Percentiles rank a stretch among this genome's conserved stretches.
Conservation (phyloP, 1,284 basidiomycete genomes). For the Rhodotorula sp. region DNA sequence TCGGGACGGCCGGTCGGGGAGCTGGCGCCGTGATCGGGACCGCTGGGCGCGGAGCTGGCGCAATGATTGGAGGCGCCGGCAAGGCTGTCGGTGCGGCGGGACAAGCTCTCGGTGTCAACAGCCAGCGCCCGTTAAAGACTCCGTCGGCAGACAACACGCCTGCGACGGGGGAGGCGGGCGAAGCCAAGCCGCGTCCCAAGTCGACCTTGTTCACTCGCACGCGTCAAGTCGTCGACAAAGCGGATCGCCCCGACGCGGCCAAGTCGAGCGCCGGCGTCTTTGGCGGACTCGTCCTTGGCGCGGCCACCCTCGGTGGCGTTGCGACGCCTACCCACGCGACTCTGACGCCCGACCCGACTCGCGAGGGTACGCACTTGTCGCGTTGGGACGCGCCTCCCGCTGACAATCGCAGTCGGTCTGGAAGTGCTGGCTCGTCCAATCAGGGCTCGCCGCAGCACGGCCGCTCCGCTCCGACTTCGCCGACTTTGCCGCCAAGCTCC, state of each 20-base stretch:
- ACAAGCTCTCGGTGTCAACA: slow-evolving; percentile 4
- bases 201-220: slow-evolving; percentile 9
- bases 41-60: slow-evolving; percentile 16
- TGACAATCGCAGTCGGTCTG: slow-evolving; percentile 1
- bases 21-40: slow-evolving; percentile 26
- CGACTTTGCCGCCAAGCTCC: slow-evolving; percentile 18
- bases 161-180: slow-evolving; percentile 3
- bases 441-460: slow-evolving; percentile 19
- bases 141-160: slow-evolving; percentile 11
- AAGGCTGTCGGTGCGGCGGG: slow-evolving; percentile 11
- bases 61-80: slow-evolving; percentile 16
- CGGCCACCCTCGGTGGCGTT: slow-evolving; percentile 50
- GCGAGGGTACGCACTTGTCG: slow-evolving; percentile 66
- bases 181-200: slow-evolving; percentile 13
- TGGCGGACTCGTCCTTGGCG: slow-evolving; percentile 68
- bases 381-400: slow-evolving; percentile 51
- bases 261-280: slow-evolving; percentile 65
- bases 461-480: slow-evolving; percentile 9
- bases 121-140: slow-evolving; percentile 3
- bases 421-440: slow-evolving; percentile 10
- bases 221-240: slow-evolving; percentile 17
- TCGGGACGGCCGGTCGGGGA: slow-evolving; percentile 21
- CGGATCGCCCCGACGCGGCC: slow-evolving; percentile 57
- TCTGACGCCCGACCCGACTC: slow-evolving; percentile 64
- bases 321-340: slow-evolving; percentile 60